Evolutionary conservation across 495 filamentous ascomycete genomes (phyloP), one percentile per base, ranked within the genome.

Genomic region (Xylaria venustula): DNA sequence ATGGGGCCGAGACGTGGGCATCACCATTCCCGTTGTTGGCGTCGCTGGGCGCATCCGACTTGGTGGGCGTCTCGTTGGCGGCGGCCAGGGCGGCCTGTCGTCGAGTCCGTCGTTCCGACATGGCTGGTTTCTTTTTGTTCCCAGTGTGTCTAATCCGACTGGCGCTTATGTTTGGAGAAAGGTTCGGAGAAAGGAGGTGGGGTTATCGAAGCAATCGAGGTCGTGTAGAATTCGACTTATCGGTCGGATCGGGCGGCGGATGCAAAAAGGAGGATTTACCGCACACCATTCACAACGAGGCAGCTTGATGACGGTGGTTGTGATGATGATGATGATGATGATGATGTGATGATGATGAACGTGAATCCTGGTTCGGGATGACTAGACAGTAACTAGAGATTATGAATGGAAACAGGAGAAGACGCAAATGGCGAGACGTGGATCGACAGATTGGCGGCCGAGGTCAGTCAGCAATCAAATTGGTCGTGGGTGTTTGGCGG

Each of bases 71-170:
- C 19, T 67, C 64, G 41, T 65, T 53, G 41, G 68, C 58, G 40
- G 58, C 49, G 17, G 62, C 69, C 64, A 72, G 47, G 58, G 71
- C 71, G 51, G 67, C 62, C 62, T 74, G 72, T 54, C 72, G 68
- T 65, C 70, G 67, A 19, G 72, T 74, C 47, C 63, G 51, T 45
- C 67, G 63, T 49, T 71, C 71, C 14, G 71, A 67, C 72, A 75
- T 75, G 47, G 32, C 57, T 56, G 48, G 0, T 44, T 37, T 62
- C 1, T 44, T 37, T 62, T 46, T 30, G 20, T 40, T 60, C 40
- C 14, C 26, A 7, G 23, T n/a, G 25, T 11, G 30, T 7, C 22
- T n/a, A n/a, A n/a, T n/a, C n/a, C n/a, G n/a, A n/a, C n/a, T n/a
- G n/a, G n/a, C n/a, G n/a, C n/a, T n/a, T n/a, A n/a, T n/a, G n/a